phyloP scores from a whole-genome alignment of 2,329 filamentous ascomycete species.

The Rutstroemia sydowiana region DNA sequence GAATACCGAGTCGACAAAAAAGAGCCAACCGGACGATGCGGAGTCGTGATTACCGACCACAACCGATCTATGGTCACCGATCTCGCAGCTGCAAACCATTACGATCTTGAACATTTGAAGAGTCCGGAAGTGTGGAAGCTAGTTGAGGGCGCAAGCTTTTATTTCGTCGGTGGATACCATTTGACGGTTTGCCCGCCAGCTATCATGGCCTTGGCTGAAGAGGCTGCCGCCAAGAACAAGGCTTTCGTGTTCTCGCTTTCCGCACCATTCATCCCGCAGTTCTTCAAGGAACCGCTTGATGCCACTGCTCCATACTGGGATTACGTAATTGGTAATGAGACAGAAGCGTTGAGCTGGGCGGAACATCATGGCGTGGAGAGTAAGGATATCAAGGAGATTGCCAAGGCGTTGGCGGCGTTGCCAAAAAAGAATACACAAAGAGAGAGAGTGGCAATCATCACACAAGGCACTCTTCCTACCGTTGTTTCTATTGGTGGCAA shows the following conservation, averaged over 20 bases:
- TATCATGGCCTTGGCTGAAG: constrained; percentile 81
- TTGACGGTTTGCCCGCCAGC: constrained; percentile 92
- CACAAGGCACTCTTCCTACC: constrained; percentile 88
- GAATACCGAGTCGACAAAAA: constrained; percentile 89
- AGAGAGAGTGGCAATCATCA: constrained; percentile 82
- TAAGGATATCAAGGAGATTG: constrained; percentile 77
- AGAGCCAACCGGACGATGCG: constrained; percentile 84
- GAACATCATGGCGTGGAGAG: constrained; percentile 69
- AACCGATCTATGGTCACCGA: constrained; percentile 93
- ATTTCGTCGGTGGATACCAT: constrained; percentile 95
- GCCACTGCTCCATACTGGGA: constrained; percentile 85
- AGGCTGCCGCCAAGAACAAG: constrained; percentile 87
- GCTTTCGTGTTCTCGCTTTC: constrained; percentile 84
- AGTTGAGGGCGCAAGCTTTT: constrained; percentile 80
- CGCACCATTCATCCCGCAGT: constrained; percentile 91
- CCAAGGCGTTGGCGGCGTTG: constrained; percentile 74
- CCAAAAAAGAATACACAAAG: constrained; percentile 87
- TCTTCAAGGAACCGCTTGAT: constrained; percentile 96
- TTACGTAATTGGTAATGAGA: constrained; percentile 95
- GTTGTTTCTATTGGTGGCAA: constrained; percentile 71
- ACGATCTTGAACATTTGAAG: constrained; percentile 91
- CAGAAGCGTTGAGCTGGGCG: constrained; percentile 82
- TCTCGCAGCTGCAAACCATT: constrained; percentile 92
- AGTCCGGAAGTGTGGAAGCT: constrained; percentile 84
- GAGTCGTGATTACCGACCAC: constrained; percentile 93